A percentile compares a stretch with the other conserved stretches of the same genome.
Evolutionary conservation across 2,329 filamentous ascomycete species (phyloP).

Genomic region (Trichophyton rubrum): DNA sequence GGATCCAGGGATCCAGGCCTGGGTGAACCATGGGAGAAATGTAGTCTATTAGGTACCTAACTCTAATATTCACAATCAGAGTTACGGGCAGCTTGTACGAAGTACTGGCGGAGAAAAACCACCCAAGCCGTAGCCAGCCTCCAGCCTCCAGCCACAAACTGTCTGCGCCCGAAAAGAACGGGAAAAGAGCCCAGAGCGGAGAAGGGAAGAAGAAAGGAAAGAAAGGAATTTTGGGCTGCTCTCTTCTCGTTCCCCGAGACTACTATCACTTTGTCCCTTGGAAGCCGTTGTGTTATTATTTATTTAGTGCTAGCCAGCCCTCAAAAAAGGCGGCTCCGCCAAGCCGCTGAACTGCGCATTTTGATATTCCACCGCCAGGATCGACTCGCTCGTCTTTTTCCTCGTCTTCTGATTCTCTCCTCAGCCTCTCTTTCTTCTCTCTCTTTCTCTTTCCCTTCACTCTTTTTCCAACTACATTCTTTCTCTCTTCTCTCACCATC

Average conservation of each 20-base stretch:
- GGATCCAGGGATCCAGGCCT: background rate
- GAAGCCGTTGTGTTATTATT: background rate
- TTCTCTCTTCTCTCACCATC: background rate
- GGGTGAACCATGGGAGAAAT: background rate
- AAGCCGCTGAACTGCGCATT: constrained; percentile 1
- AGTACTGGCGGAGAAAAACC: background rate
- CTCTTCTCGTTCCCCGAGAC: too few relatives aligned
- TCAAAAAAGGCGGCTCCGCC: background rate
- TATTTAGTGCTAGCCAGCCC: background rate
- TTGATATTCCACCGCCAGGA: background rate
- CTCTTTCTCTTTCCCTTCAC: background rate
- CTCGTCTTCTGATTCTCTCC: background rate
- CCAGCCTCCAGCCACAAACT: background rate
- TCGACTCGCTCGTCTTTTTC: background rate
- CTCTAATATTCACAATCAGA: background rate
- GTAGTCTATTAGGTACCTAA: background rate
- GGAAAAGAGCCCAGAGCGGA: background rate
- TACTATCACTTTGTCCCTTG: background rate
- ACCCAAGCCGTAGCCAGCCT: background rate
- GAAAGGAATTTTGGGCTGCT: too few relatives aligned
- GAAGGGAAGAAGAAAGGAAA: background rate
- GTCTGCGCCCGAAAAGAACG: background rate
- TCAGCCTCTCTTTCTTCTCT: background rate
- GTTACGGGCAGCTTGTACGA: background rate
- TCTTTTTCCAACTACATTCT: background rate